Conservation (phyloP, 2,329 filamentous ascomycete genomes). For the Aspergillus udagawae region DNA sequence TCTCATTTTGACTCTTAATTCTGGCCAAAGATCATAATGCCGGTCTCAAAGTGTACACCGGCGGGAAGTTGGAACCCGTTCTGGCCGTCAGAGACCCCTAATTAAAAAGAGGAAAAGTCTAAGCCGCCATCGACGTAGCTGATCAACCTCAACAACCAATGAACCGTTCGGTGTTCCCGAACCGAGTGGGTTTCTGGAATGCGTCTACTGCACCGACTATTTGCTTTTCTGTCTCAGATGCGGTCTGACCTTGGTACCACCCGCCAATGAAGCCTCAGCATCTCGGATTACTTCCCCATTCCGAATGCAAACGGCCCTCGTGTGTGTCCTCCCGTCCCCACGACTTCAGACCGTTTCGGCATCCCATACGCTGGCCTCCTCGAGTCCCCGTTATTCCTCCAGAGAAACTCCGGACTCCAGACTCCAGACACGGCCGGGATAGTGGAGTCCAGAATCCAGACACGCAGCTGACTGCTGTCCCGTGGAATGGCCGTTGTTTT, state of each 20-base stretch:
- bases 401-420: neutral
- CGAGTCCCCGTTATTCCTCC: slow-evolving; percentile 5
- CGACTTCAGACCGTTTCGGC: neutral
- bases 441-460: neutral
- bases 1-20: neutral
- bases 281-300: neutral
- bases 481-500: neutral
- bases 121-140: neutral
- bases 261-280: neutral
- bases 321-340: neutral
- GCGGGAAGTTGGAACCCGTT: neutral
- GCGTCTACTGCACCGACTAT: neutral
- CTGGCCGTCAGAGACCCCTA: neutral
- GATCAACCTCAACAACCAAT: neutral
- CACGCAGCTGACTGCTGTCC: neutral
- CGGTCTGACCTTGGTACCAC: neutral
- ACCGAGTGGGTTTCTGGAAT: neutral
- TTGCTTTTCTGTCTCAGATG: neutral
- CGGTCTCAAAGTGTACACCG: neutral
- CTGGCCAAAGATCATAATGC: neutral
- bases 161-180: neutral
- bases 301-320: neutral
- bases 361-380: neutral
- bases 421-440: neutral
- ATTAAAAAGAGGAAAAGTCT: neutral